Evolutionary conservation across 2,329 filamentous ascomycete species (phyloP), one percentile per base, ranked within the genome.

Genomic region (Botrytis paeoniae): DNA sequence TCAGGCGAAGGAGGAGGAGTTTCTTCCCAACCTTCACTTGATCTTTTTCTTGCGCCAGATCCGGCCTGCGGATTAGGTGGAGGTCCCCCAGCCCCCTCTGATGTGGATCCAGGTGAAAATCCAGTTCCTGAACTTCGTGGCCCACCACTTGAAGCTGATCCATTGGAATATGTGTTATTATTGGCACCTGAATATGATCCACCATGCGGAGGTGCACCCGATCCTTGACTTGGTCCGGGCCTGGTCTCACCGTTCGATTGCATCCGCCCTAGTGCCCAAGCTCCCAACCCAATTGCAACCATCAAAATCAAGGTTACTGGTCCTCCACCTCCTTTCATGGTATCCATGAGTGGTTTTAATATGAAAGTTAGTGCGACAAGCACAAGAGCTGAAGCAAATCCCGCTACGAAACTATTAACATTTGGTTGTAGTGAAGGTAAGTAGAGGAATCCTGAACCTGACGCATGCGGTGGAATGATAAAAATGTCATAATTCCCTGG

Each of bases 401-500:
- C 95, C 5, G 95, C 94, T 35, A 94, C 87, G 82, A 98, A 98
- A 83, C 93, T 97, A 82, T 97, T 97, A 79, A 92, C 87, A 79
- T 96, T 93, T 32, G 93, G 92, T 80, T 92, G 89, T 75, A 98
- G 83, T 0, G 95, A 97, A 0, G 95, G 95, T n/a, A 98, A 88
- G 82, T 98, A 98, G 41, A 98, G 85, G 82, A 98, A 98, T 48
- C 95, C 95, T 0, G 91, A 89, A 70, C 95, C 95, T 10, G 95
- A 88, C 18, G 94, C 95, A 82, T 97, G 94, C 64, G 95, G 93
- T 12, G 95, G 95, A 79, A 98, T 95, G 81, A 98, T 92, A 84
- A 98, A 98, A 81, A 98, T 97, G 85, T 98, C 95, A 83, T 97
- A 98, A 81, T 96, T 97, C 72, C 95, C 95, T 1, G 92, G 87